These are phyloP conservation scores for Chlamydomonas urium DNA, from an alignment of 139 green algal genomes.

Conservation along the genomic window DNA sequence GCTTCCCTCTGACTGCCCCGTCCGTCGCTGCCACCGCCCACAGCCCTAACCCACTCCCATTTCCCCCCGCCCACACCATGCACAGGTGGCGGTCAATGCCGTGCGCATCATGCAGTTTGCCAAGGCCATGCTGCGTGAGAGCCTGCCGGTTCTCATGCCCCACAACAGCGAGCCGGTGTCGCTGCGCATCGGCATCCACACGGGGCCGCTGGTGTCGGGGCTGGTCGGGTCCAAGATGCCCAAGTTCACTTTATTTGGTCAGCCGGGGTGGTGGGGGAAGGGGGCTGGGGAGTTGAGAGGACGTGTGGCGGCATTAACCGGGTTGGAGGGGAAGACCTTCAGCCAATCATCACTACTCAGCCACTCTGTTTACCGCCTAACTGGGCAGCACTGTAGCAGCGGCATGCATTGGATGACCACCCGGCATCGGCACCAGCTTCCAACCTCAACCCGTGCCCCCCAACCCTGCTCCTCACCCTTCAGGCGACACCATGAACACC, in stretches of 20 bases:
- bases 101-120: constrained; percentile 9
- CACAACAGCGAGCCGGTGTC: constrained; percentile 12
- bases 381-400: no score
- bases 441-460: no score
- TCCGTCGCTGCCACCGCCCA: neutral
- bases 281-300: no score
- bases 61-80: neutral
- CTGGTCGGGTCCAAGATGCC: constrained; percentile 14
- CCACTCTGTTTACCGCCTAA: no score
- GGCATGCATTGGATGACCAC: no score
- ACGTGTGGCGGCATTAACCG: no score
- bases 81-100: neutral
- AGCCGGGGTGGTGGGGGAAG: no score
- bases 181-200: constrained; percentile 19
- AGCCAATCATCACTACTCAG: no score
- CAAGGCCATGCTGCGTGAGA: neutral
- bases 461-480: no score
- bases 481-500: constrained; percentile 31
- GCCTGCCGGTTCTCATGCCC: neutral
- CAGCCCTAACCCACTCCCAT: neutral
- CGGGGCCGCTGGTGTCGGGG: constrained; percentile 16
- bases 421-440: no score
- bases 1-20: neutral
- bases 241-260: constrained; percentile 19
- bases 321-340: no score